Conservation (phyloP, 2,329 filamentous ascomycete genomes). For the Epichloe coenophiala region DNA sequence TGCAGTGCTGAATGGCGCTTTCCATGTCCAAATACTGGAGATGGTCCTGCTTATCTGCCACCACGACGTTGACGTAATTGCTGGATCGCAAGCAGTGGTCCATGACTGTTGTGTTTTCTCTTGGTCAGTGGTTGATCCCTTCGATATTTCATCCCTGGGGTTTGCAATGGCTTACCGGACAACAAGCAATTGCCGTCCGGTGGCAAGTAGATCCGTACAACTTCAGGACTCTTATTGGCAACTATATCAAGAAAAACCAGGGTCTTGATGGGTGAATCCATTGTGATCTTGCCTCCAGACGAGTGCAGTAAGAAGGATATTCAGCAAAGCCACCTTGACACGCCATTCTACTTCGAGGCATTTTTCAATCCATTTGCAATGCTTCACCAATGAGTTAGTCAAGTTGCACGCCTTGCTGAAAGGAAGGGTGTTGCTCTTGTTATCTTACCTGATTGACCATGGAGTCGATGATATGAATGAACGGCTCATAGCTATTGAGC, state of each 20-base stretch:
- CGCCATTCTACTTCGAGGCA: conserved; percentile 70
- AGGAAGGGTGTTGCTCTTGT: background rate
- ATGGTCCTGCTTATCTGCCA: conserved; percentile 69
- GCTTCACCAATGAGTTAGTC: conserved; percentile 23
- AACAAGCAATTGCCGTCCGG: conserved; percentile 69
- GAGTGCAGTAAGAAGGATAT: conserved; percentile 65
- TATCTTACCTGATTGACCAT: conserved; percentile 60
- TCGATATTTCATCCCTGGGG: background rate
- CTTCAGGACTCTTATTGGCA: conserved; percentile 66
- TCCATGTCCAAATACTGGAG: conserved; percentile 66
- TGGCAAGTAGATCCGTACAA: conserved; percentile 69
- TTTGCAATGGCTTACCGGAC: conserved; percentile 25
- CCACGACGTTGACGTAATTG: conserved; percentile 74
- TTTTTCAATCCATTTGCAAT: conserved; percentile 79
- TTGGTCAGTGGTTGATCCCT: conserved; percentile 1
- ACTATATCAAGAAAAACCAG: conserved; percentile 63
- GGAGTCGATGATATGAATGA: conserved; percentile 71
- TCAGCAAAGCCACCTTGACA: conserved; percentile 58
- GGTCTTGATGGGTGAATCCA: conserved; percentile 71
- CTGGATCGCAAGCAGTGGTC: conserved; percentile 59
- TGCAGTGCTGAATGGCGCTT: conserved; percentile 60
- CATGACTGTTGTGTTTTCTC: conserved; percentile 32
- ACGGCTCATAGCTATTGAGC: conserved; percentile 71
- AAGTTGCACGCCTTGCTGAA: background rate
- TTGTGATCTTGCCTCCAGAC: conserved; percentile 79